Evolutionary conservation across 495 filamentous ascomycete genomes (phyloP).

Genomic region (Xylaria telfairii): DNA sequence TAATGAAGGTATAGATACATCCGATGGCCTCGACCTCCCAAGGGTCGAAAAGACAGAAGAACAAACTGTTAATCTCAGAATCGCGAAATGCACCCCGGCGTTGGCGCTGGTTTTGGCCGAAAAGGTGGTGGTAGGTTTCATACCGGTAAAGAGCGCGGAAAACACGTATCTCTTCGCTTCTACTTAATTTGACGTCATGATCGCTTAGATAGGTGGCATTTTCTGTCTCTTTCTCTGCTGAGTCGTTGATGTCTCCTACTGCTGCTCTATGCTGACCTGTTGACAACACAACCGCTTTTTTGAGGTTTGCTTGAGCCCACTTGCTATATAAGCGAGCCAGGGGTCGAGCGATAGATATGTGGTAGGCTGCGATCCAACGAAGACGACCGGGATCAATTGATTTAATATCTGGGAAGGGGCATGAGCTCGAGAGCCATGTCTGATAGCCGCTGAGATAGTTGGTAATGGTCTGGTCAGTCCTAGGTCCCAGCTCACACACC

Average conservation of each 20-base stretch:
- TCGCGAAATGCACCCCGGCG: background rate
- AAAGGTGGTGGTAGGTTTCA: slow-evolving; percentile 2
- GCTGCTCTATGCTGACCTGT: background rate
- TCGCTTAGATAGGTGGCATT: background rate
- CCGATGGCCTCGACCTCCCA: background rate
- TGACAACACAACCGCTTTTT: background rate
- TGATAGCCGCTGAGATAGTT: background rate
- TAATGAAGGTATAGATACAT: background rate
- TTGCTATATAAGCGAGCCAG: background rate
- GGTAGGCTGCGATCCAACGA: background rate
- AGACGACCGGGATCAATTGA: background rate
- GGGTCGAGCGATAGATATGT: background rate
- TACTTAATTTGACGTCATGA: background rate
- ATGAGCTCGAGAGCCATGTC: background rate
- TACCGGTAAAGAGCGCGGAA: background rate
- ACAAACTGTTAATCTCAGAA: background rate
- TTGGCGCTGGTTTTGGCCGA: background rate
- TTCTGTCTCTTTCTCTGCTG: background rate
- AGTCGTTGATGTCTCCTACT: background rate
- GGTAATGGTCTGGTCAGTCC: background rate
- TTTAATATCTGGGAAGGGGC: background rate
- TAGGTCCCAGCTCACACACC: background rate
- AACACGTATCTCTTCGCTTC: slow-evolving; percentile 7
- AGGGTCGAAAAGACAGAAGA: slow-evolving; percentile 1
- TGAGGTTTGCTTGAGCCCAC: background rate